Evolutionary conservation across 345 rosid genomes (phyloP), one percentile per base, ranked within the genome.

Genomic region (Dimocarpus longan): DNA sequence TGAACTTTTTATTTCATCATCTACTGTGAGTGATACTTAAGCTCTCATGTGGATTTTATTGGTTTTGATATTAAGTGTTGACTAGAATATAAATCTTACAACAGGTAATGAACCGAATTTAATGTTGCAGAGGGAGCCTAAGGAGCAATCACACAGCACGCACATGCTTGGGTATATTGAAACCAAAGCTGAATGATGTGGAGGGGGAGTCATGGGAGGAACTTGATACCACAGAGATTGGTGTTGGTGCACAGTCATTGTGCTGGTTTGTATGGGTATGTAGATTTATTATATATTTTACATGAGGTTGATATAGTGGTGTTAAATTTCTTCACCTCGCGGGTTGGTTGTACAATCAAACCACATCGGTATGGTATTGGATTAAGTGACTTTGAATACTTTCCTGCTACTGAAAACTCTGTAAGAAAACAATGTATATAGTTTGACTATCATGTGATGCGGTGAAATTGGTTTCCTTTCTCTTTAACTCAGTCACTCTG

Each of bases 171-270:
- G 80, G 87, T 75, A 9, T 91, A 43, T 85, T 95, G 76, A 90
- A 92, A 85, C 98, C 97, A n/a, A 86, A 88, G 87, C 86, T 95
- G 79, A 89, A 76, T 56, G 83, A 78, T 80, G 84, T 88, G 62
- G 98, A 81, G 71, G 97, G 86, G 52, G 97, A 93, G 65, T 92
- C 98, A 9, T 93, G 97, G 99, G 99, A 93, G 87, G 99, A 92
- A 80, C 89, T 95, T 73, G 93, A 88, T 75, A 76, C 85, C 32
- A n/a, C 83, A 19, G 95, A 95, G 80, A 91, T 93, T 71, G 90
- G 91, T 79, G 86, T 86, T 72, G 94, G 92, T 74, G 96, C 94
- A 75, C 89, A 89, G 79, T 91, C 98, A 40, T 66, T 93, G 76
- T 93, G 89, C 37, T 95, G 99, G 99, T 88, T 95, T 80, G 89